Conservation (phyloP, 192 early-diverging fungal species). For the Podila epicladia region DNA sequence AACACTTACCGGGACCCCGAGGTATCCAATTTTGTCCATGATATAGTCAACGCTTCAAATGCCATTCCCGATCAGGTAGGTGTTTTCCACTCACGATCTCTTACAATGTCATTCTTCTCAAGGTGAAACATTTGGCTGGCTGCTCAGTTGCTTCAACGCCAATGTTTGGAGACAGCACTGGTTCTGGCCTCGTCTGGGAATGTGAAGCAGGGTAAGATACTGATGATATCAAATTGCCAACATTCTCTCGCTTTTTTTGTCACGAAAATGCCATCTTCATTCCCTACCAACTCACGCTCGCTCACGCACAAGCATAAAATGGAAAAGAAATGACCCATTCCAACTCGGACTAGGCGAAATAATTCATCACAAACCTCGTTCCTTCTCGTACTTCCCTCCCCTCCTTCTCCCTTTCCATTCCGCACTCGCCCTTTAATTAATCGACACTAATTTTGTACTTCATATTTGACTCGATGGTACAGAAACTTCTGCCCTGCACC, state of each 20-base stretch:
- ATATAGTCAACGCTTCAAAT: too few species aligned
- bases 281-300: neutral
- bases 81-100: neutral
- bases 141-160: constrained; percentile 35
- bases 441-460: neutral
- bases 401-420: neutral
- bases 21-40: neutral
- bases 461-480: neutral
- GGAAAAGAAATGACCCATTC: neutral
- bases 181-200: constrained; percentile 30
- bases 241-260: neutral
- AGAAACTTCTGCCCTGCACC: constrained; percentile 35
- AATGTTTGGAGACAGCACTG: constrained; percentile 1
- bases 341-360: neutral
- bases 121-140: constrained; percentile 6
- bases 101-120: neutral
- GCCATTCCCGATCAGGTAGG: too few species aligned
- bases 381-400: neutral
- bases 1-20: constrained; percentile 28
- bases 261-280: neutral
- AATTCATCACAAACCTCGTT: neutral
- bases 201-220: constrained; percentile 38
- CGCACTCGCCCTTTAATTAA: neutral
- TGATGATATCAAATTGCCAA: neutral
- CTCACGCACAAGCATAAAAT: neutral